Conservation (phyloP, 2,329 filamentous ascomycete genomes). For the Colletotrichum sublineola region DNA sequence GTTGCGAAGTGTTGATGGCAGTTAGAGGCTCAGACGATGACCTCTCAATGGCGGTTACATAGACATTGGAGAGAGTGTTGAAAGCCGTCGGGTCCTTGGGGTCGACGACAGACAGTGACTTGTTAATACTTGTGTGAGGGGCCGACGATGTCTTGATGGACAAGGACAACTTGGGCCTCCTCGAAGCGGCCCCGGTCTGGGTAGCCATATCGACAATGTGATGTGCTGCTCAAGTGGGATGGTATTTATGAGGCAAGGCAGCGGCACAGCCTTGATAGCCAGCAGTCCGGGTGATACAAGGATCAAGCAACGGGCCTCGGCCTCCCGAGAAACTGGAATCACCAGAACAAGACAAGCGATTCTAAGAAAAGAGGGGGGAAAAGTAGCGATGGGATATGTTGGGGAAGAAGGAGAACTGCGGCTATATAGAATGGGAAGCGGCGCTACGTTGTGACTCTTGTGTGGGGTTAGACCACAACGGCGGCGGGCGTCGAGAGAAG, state of each 20-base stretch:
- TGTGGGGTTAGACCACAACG: constrained; percentile 23
- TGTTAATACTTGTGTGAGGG: constrained; percentile 55
- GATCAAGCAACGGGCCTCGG: constrained; percentile 45
- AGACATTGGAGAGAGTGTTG: constrained; percentile 76
- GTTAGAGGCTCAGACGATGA: constrained; percentile 66
- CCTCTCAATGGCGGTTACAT: constrained; percentile 72
- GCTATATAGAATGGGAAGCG: constrained; percentile 40
- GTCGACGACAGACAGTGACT: constrained; percentile 62
- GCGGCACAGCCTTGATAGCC: constrained; percentile 44
- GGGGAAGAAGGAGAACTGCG: constrained; percentile 21
- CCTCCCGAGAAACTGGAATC: constrained; percentile 38
- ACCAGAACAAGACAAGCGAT: constrained; percentile 21
- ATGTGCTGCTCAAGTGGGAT: background rate
- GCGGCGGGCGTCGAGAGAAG: constrained; percentile 29
- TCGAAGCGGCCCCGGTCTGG: constrained; percentile 53
- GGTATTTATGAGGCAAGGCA: background rate
- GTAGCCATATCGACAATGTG: constrained; percentile 52
- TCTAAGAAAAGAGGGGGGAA: constrained; percentile 22
- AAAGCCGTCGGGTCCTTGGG: constrained; percentile 73
- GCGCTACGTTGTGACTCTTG: constrained; percentile 21
- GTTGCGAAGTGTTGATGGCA: constrained; percentile 60
- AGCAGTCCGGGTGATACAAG: constrained; percentile 45
- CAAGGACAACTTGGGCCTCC: constrained; percentile 69
- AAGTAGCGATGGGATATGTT: constrained; percentile 1
- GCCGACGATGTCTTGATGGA: constrained; percentile 63